Conservation (phyloP, 2,329 filamentous ascomycete genomes). For the Apiospora pterosperma region DNA sequence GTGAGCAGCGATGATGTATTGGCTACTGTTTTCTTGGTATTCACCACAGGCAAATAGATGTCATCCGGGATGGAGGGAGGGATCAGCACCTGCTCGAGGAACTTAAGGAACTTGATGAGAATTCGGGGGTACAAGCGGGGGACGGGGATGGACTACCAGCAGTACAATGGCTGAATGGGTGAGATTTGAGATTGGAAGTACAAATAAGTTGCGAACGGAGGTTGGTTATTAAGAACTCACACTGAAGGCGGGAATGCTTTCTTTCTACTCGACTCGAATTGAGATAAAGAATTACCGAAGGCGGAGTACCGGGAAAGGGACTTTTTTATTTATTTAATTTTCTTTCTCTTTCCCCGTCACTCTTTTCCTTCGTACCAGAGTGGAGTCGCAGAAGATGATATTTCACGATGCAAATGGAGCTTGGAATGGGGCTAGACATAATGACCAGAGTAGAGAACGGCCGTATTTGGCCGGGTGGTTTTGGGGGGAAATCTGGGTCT, state of each 20-base stretch:
- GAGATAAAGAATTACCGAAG: slow-evolving; percentile 7
- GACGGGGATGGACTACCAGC: background rate
- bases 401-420: slow-evolving; percentile 2
- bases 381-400: background rate
- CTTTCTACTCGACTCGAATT: background rate
- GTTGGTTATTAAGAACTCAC: background rate
- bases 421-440: background rate
- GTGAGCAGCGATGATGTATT: slow-evolving; percentile 7
- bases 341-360: background rate
- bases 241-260: background rate
- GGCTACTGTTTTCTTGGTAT: slow-evolving; percentile 1
- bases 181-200: background rate
- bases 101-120: background rate
- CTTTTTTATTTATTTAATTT: slow-evolving; percentile 1
- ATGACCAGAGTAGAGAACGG: slow-evolving; percentile 3
- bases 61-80: slow-evolving; percentile 1
- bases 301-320: slow-evolving; percentile 5
- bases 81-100: background rate
- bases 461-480: slow-evolving; percentile 3
- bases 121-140: background rate
- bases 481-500: background rate
- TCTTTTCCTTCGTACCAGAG: background rate
- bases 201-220: background rate
- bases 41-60: background rate
- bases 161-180: background rate